Evolutionary conservation across 129 eudicot genomes (phyloP).

Genomic region (Arctium lappa): DNA sequence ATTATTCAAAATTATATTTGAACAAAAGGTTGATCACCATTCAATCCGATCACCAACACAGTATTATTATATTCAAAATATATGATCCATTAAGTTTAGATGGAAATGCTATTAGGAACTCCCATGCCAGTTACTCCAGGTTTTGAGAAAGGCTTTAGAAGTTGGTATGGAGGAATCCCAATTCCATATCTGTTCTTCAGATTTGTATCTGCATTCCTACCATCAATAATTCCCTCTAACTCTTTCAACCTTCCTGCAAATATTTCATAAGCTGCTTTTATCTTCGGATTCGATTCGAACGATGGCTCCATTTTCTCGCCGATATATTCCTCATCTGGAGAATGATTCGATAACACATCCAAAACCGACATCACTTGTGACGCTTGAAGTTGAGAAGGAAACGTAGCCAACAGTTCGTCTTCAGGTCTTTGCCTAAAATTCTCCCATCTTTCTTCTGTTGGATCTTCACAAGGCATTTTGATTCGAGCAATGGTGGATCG

Average conservation of each 20-base stretch:
- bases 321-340: slow-evolving; percentile 22
- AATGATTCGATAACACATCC: slow-evolving; percentile 20
- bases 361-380: slow-evolving; percentile 16
- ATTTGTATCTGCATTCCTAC: not conserved
- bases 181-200: slow-evolving; percentile 17
- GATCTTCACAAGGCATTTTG: slow-evolving; percentile 21
- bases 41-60: no score
- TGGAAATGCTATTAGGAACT: slow-evolving; percentile 33
- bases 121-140: slow-evolving; percentile 30
- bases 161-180: slow-evolving; percentile 18
- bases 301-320: slow-evolving; percentile 23
- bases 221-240: slow-evolving; percentile 9
- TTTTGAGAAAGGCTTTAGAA: slow-evolving; percentile 17
- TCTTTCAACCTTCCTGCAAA: slow-evolving; percentile 3
- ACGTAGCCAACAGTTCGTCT: slow-evolving; percentile 1
- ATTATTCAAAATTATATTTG: no score
- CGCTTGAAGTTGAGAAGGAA: slow-evolving; percentile 18
- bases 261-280: slow-evolving; percentile 3
- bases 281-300: not conserved
- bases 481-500: slow-evolving; percentile 8
- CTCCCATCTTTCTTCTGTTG: not conserved
- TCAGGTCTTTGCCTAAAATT: not conserved
- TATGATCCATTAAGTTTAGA: not conserved
- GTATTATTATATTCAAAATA: not conserved
- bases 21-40: no score